Evolutionary conservation across 1,284 basidiomycete species (phyloP).

Genomic region (Malassezia restricta): DNA sequence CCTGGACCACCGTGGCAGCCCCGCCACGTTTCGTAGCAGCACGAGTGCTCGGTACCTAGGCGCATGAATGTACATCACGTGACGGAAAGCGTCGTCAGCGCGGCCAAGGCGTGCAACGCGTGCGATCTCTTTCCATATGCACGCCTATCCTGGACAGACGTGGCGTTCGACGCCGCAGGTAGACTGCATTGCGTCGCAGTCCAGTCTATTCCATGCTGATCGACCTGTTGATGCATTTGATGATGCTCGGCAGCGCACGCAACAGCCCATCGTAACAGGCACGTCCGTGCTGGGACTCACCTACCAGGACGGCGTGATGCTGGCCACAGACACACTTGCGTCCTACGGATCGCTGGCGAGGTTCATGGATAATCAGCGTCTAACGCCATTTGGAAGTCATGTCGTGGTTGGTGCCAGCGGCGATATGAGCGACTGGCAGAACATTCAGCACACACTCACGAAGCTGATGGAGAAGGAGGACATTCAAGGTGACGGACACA

Average conservation of each 20-base stretch:
- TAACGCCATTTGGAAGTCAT: slow-evolving; percentile 63
- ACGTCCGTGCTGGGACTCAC: slow-evolving; percentile 87
- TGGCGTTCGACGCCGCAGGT: slow-evolving; percentile 14
- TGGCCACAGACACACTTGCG: slow-evolving; percentile 95
- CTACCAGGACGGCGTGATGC: slow-evolving; percentile 93
- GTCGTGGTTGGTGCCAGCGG: slow-evolving; percentile 85
- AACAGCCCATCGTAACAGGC: slow-evolving; percentile 85
- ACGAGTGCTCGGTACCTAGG: background rate
- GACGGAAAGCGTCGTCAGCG: background rate
- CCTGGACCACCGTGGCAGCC: slow-evolving; percentile 5
- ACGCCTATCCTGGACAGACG: slow-evolving; percentile 13
- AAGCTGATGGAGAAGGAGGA: slow-evolving; percentile 58
- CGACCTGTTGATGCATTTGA: slow-evolving; percentile 12
- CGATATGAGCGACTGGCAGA: slow-evolving; percentile 97
- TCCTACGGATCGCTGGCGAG: slow-evolving; percentile 95
- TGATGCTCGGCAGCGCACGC: slow-evolving; percentile 15
- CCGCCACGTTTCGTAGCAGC: background rate
- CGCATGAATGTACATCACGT: slow-evolving; percentile 1
- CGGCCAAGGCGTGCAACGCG: background rate
- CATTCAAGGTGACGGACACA: slow-evolving; percentile 67
- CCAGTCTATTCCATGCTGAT: background rate
- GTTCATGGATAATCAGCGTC: slow-evolving; percentile 85
- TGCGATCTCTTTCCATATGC: background rate
- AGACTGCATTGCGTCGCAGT: slow-evolving; percentile 3
- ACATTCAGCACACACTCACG: slow-evolving; percentile 59